These are phyloP conservation scores for Chrysosporium keratinophilum DNA, from an alignment of 2,329 filamentous ascomycete species.

Conservation along the genomic window DNA sequence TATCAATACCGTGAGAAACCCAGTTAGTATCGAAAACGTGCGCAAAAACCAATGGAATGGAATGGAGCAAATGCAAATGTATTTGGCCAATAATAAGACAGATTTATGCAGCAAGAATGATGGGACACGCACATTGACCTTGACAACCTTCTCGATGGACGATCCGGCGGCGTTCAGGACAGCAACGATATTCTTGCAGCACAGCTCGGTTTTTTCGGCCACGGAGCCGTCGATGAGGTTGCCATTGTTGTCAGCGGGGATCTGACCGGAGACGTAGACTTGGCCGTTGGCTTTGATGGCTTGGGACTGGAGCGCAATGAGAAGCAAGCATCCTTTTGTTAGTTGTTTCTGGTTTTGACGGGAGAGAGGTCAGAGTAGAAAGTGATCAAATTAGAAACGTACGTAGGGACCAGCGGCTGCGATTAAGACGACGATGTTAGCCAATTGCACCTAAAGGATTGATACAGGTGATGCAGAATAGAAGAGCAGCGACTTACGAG, in stretches of 20 bases:
- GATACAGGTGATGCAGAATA: not conserved
- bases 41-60: no score
- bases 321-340: not conserved
- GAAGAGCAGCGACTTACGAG: constrained; percentile 29
- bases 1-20: constrained; percentile 13
- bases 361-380: not conserved
- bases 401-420: constrained; percentile 33
- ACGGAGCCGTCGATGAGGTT: constrained; percentile 55
- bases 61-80: constrained; percentile 3
- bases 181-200: constrained; percentile 69
- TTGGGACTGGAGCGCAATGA: constrained; percentile 32
- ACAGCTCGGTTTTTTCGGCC: constrained; percentile 58
- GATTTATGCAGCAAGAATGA: no score
- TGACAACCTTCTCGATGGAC: constrained; percentile 68
- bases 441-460: not conserved
- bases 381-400: constrained; percentile 18
- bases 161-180: constrained; percentile 76
- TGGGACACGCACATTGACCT: constrained; percentile 52
- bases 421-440: constrained; percentile 2
- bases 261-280: constrained; percentile 65
- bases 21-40: not conserved
- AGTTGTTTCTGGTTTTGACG: not conserved
- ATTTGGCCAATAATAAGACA: no score
- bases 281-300: constrained; percentile 59
- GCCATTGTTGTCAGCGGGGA: constrained; percentile 56